phyloP scores from a whole-genome alignment of 1,284 basidiomycete species.

The Malassezia japonica region DNA sequence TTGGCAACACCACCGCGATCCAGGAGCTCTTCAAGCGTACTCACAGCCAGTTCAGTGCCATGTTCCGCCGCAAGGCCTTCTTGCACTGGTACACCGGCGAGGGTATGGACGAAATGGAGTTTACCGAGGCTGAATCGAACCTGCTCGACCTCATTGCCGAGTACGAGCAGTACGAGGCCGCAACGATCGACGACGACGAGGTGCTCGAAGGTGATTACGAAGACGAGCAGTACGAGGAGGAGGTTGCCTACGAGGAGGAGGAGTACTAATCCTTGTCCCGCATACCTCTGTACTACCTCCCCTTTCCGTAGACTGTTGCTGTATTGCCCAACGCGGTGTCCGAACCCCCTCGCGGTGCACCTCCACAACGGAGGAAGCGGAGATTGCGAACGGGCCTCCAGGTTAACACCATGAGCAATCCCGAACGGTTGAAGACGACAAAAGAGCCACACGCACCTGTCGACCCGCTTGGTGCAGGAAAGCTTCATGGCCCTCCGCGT shows the following conservation, averaged over 20 bases:
- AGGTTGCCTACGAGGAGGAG: slow-evolving; percentile 11
- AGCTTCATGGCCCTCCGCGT: not conserved
- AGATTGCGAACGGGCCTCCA: too few species aligned
- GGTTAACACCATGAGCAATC: not conserved
- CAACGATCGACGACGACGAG: slow-evolving; percentile 52
- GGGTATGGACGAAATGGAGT: slow-evolving; percentile 50
- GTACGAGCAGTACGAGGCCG: slow-evolving; percentile 46
- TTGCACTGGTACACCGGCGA: slow-evolving; percentile 50
- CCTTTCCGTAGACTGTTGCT: not conserved
- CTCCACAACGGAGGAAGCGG: too few species aligned
- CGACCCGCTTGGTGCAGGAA: not conserved
- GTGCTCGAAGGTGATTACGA: slow-evolving; percentile 33
- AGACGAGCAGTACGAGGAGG: slow-evolving; percentile 30
- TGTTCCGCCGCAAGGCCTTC: slow-evolving; percentile 50
- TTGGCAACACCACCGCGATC: slow-evolving; percentile 48
- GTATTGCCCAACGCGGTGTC: too few species aligned
- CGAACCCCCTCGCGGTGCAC: too few species aligned
- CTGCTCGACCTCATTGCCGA: slow-evolving; percentile 51
- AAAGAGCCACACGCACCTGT: not conserved
- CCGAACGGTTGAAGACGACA: not conserved
- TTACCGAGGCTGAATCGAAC: slow-evolving; percentile 49
- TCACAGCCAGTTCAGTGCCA: slow-evolving; percentile 48
- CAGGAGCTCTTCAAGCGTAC: slow-evolving; percentile 45
- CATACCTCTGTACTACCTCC: not conserved
- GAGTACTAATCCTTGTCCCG: slow-evolving; percentile 11